Percentiles rank a stretch among this genome's conserved stretches.
phyloP scores from a whole-genome alignment of 257 asterid species.

The Solanum chmielewskii region DNA sequence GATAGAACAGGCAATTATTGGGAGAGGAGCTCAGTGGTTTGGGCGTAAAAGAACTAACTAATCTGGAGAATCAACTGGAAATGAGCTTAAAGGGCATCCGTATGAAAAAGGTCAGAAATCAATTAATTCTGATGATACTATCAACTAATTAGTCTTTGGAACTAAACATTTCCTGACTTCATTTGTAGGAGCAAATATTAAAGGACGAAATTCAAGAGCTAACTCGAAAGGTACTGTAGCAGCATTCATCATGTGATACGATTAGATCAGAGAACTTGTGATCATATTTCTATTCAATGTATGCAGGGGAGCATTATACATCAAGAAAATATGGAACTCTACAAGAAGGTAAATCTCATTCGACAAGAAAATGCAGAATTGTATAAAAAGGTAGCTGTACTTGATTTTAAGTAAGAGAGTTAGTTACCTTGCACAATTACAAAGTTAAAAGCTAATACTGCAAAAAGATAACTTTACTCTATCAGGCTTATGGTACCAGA shows the following conservation, averaged over 20 bases:
- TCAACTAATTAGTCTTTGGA: neutral
- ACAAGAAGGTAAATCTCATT: constrained; percentile 58
- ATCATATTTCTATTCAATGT: neutral
- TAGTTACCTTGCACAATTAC: neutral
- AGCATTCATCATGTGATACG: neutral
- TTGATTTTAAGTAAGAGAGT: neutral
- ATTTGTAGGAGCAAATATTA: constrained; percentile 48
- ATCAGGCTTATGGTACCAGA: constrained; percentile 49
- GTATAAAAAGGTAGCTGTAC: constrained; percentile 27
- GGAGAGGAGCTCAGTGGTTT: constrained; percentile 72
- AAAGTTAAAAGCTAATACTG: neutral
- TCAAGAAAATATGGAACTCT: constrained; percentile 68
- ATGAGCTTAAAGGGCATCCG: constrained; percentile 54
- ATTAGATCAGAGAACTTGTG: neutral
- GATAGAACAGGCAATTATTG: constrained; percentile 52
- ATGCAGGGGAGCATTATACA: constrained; percentile 58
- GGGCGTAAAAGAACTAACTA: constrained; percentile 52
- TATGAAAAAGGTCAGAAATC: constrained; percentile 37
- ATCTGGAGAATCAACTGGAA: constrained; percentile 64
- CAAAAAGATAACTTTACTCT: neutral
- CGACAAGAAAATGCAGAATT: constrained; percentile 40
- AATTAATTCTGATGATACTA: neutral
- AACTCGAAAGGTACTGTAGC: constrained; percentile 36
- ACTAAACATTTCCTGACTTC: neutral
- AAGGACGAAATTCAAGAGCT: constrained; percentile 58